Percentiles rank a stretch among this genome's conserved stretches.
Conservation (phyloP, 306 rosid species). For the Acmispon strigosus region DNA sequence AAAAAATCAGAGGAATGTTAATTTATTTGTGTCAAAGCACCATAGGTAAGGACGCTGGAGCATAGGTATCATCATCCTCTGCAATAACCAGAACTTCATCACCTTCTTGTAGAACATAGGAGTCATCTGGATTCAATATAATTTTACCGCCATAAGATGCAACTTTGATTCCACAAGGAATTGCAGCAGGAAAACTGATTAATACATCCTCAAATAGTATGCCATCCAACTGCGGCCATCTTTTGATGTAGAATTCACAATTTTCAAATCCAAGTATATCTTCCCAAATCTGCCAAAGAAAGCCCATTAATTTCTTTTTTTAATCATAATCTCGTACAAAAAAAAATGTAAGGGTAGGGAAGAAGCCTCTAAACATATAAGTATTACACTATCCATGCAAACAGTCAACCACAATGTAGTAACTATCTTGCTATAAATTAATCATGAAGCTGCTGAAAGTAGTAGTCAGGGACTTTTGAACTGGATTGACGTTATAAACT, state of each 20-base stretch:
- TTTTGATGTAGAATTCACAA: conserved; percentile 88
- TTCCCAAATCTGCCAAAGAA: conserved; percentile 77
- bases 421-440: background rate
- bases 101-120: conserved; percentile 74
- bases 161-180: conserved; percentile 91
- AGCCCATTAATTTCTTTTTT: background rate
- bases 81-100: conserved; percentile 89
- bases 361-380: background rate
- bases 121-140: conserved; percentile 78
- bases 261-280: conserved; percentile 94
- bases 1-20: conserved; percentile 1
- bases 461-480: background rate
- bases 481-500: conserved; percentile 4
- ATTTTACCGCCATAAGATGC: conserved; percentile 72
- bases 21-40: conserved; percentile 39
- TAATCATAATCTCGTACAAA: background rate
- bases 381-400: background rate
- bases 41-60: conserved; percentile 74
- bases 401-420: background rate
- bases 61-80: conserved; percentile 88
- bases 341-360: too few species aligned
- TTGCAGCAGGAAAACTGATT: conserved; percentile 81
- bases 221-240: conserved; percentile 85
- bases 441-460: background rate
- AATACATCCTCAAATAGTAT: conserved; percentile 70